A percentile compares a stretch with the other conserved stretches of the same genome.
These are phyloP conservation scores for Huntiella bhutanensis DNA, from an alignment of 2,329 filamentous ascomycete species.

Conservation along the genomic window DNA sequence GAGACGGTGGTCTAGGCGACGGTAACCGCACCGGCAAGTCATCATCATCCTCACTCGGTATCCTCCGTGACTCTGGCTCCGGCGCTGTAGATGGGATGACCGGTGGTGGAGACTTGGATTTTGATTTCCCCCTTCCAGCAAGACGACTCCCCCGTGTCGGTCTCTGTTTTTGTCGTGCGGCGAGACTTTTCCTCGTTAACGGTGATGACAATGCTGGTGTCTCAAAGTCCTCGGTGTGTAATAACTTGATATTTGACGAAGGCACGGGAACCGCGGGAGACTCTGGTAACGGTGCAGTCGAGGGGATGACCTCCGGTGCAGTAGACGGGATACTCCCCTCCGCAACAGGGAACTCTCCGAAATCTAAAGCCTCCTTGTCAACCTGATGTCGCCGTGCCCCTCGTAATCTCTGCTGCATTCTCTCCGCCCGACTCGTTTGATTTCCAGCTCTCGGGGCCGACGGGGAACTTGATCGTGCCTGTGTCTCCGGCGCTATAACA, in stretches of 20 bases:
- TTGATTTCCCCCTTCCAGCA: too few relatives aligned
- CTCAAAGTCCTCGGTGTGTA: conserved; percentile 15
- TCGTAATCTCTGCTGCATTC: conserved; percentile 44
- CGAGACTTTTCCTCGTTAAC: conserved; percentile 19
- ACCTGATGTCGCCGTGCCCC: conserved; percentile 42
- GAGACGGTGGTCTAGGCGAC: conserved; percentile 11
- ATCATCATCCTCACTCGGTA: background rate
- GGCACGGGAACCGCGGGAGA: too few relatives aligned
- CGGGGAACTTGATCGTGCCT: too few relatives aligned
- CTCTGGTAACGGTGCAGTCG: background rate
- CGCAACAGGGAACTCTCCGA: conserved; percentile 17
- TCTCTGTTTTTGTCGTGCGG: too few relatives aligned
- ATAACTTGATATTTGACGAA: background rate
- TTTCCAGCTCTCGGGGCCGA: too few relatives aligned
- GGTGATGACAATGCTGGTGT: conserved; percentile 20
- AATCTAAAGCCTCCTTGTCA: conserved; percentile 32
- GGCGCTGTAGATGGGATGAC: too few relatives aligned
- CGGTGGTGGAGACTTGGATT: too few relatives aligned
- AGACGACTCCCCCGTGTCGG: too few relatives aligned
- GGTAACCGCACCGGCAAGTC: conserved; percentile 10
- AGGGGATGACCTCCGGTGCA: too few relatives aligned
- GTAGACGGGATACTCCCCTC: background rate
- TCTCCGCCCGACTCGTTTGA: conserved; percentile 30
- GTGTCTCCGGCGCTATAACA: too few relatives aligned
- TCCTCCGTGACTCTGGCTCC: conserved; percentile 14